Conservation (phyloP, 495 filamentous ascomycete genomes). For the Daldinia grandis region DNA sequence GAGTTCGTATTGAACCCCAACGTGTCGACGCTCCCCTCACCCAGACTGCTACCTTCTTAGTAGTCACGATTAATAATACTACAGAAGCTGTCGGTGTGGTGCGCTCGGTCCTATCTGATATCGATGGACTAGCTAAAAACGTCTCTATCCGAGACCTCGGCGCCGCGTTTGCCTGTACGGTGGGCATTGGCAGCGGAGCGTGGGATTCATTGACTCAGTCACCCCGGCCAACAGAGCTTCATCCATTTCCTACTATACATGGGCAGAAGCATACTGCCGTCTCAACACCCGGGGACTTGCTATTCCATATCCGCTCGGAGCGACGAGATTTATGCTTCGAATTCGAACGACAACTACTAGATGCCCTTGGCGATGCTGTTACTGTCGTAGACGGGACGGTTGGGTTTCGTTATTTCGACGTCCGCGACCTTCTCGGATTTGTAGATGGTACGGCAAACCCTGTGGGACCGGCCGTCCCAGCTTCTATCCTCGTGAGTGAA, state of each 20-base stretch:
- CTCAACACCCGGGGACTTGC: conserved; percentile 63
- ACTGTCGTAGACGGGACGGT: conserved; percentile 60
- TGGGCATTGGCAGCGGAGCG: conserved; percentile 61
- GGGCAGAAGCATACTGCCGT: conserved; percentile 58
- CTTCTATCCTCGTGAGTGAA: conserved; percentile 55
- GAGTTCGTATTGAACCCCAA: conserved; percentile 46
- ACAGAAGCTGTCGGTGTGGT: conserved; percentile 48
- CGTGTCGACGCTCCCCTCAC: conserved; percentile 61
- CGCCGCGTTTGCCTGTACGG: conserved; percentile 61
- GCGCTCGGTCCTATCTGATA: conserved; percentile 55
- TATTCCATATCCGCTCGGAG: conserved; percentile 67
- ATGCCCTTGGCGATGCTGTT: conserved; percentile 57
- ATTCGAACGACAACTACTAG: conserved; percentile 63
- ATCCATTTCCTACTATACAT: conserved; percentile 57
- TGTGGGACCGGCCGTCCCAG: conserved; percentile 56
- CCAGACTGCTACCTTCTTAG: conserved; percentile 61
- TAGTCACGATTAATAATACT: conserved; percentile 50
- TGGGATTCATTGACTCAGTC: conserved; percentile 59
- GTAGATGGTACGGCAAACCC: conserved; percentile 69
- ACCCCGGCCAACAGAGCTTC: conserved; percentile 60
- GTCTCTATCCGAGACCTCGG: conserved; percentile 61
- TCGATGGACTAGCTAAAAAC: conserved; percentile 61
- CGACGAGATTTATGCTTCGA: conserved; percentile 66
- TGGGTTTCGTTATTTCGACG: conserved; percentile 68
- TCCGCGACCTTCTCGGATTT: conserved; percentile 66